Evolutionary conservation across 176 grass and related monocot genomes (phyloP).

Genomic region (Zoysia pacifica): DNA sequence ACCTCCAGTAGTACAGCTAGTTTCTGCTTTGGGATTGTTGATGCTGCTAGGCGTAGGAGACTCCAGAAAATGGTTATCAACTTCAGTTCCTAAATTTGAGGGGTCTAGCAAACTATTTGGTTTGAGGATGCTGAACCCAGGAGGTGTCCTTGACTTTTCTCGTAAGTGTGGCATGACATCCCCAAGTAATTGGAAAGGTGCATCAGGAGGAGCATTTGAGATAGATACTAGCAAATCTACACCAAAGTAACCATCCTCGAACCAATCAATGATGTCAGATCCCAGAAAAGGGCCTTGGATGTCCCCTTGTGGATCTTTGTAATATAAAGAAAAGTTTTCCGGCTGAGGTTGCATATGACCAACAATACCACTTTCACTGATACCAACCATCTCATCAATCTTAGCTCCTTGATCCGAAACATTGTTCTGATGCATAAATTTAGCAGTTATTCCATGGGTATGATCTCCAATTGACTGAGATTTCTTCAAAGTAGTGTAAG

Average conservation of each 20-base stretch:
- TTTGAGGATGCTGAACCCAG: conserved; percentile 73
- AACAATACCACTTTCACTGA: conserved; percentile 42
- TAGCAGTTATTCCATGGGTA: conserved; percentile 39
- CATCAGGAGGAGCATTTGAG: conserved; percentile 57
- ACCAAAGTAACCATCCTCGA: conserved; percentile 86
- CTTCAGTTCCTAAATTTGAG: conserved; percentile 51
- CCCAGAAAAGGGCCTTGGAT: conserved; percentile 92
- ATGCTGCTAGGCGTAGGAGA: conserved; percentile 66
- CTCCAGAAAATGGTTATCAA: conserved; percentile 68
- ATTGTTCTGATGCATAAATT: conserved; percentile 39
- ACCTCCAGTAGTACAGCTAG: conserved; percentile 61
- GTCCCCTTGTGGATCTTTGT: conserved; percentile 86
- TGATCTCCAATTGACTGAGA: conserved; percentile 52
- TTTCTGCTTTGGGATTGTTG: conserved; percentile 42
- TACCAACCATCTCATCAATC: conserved; percentile 33
- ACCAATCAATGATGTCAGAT: conserved; percentile 93
- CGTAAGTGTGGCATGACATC: conserved; percentile 94
- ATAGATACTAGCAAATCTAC: conserved; percentile 79
- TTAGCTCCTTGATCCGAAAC: conserved; percentile 48
- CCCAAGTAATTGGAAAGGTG: conserved; percentile 86
- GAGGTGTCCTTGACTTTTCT: conserved; percentile 74
- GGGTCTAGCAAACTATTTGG: conserved; percentile 41
- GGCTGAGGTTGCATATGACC: conserved; percentile 52
- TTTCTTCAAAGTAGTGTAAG: conserved; percentile 51
- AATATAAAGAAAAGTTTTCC: conserved; percentile 81